Conservation (phyloP, 768 basidiomycete genomes). For the Bullera alba region DNA sequence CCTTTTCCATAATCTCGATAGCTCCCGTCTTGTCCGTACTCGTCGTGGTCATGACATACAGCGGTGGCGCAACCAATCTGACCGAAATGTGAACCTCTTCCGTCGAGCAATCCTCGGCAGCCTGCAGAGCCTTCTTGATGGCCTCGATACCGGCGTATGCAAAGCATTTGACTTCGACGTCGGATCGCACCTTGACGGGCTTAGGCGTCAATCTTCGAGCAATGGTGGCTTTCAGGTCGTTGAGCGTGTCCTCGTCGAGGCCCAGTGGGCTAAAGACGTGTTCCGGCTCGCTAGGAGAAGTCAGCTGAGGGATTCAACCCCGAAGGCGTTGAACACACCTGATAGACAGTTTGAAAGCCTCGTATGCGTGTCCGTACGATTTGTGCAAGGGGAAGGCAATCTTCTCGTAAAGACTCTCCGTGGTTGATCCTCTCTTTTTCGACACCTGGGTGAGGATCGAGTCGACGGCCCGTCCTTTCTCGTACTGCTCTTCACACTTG, state of each 20-base stretch:
- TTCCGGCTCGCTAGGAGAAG: slow-evolving; percentile 59
- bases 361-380: slow-evolving; percentile 91
- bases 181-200: slow-evolving; percentile 96
- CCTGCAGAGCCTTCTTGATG: slow-evolving; percentile 81
- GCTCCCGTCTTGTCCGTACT: slow-evolving; percentile 91
- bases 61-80: slow-evolving; percentile 87
- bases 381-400: slow-evolving; percentile 88
- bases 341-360: slow-evolving; percentile 94
- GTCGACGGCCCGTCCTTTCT: slow-evolving; percentile 94
- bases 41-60: slow-evolving; percentile 93
- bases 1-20: slow-evolving; percentile 85
- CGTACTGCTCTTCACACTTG: slow-evolving; percentile 97
- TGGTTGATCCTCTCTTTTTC: slow-evolving; percentile 48
- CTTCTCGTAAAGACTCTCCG: slow-evolving; percentile 81
- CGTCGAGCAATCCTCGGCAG: slow-evolving; percentile 76
- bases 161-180: slow-evolving; percentile 95
- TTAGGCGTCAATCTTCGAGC: slow-evolving; percentile 93
- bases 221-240: slow-evolving; percentile 70
- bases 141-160: slow-evolving; percentile 92
- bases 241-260: slow-evolving; percentile 54
- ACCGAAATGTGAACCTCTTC: slow-evolving; percentile 94
- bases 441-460: slow-evolving; percentile 50
- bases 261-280: slow-evolving; percentile 70
- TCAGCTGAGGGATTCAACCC: slow-evolving; percentile 1
- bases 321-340: slow-evolving; percentile 56